Evolutionary conservation across 768 basidiomycete species (phyloP).

Genomic region (Sarcomyxa edulis): DNA sequence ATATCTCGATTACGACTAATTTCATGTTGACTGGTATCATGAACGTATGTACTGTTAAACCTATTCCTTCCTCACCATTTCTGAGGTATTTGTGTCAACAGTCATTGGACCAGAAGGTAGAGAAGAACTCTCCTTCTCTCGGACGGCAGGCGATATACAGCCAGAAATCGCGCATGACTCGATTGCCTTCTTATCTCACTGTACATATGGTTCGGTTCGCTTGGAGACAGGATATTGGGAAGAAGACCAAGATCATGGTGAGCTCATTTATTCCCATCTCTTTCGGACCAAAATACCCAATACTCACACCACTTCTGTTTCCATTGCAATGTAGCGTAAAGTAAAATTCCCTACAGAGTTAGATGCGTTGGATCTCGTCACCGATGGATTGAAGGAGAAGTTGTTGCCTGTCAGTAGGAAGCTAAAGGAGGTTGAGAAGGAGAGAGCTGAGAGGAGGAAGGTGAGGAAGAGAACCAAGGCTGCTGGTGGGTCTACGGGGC

Average conservation of each 20-base stretch:
- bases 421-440: conserved; percentile 79
- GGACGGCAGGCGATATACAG: conserved; percentile 79
- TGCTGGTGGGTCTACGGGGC: conserved; percentile 9
- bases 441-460: conserved; percentile 76
- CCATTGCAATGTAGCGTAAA: conserved; percentile 49
- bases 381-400: conserved; percentile 72
- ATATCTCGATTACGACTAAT: conserved; percentile 83
- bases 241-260: conserved; percentile 98
- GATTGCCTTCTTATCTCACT: conserved; percentile 80
- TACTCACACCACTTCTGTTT: not conserved
- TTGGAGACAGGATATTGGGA: conserved; percentile 86
- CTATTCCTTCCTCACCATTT: not conserved
- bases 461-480: conserved; percentile 72
- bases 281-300: not conserved
- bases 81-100: conserved; percentile 21
- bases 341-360: conserved; percentile 92
- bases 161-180: conserved; percentile 73
- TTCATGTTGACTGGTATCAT: conserved; percentile 83
- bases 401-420: conserved; percentile 65
- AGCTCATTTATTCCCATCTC: conserved; percentile 8
- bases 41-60: conserved; percentile 42
- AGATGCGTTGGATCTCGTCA: conserved; percentile 77
- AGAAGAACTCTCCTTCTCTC: conserved; percentile 78
- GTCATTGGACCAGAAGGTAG: conserved; percentile 83
- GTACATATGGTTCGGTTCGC: conserved; percentile 96